Evolutionary conservation across 306 rosid genomes (phyloP).

Genomic region (Abrus pulchellus): DNA sequence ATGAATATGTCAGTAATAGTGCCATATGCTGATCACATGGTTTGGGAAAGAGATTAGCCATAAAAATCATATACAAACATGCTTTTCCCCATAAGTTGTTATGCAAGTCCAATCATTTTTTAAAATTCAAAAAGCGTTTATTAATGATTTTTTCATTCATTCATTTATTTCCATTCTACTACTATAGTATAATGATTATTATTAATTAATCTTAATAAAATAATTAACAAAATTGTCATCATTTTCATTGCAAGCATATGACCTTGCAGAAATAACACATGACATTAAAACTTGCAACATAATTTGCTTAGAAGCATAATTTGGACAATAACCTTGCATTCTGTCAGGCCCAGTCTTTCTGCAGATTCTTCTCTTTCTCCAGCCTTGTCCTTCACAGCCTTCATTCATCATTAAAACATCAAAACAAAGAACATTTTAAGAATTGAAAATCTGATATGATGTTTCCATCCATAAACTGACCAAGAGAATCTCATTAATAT

Average conservation of each 20-base stretch:
- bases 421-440: conserved; percentile 40
- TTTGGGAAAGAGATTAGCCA: conserved; percentile 1
- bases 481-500: conserved; percentile 29
- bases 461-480: conserved; percentile 5
- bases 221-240: conserved; percentile 1
- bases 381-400: conserved; percentile 68
- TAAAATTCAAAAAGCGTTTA: conserved; percentile 11
- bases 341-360: conserved; percentile 67
- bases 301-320: conserved; percentile 42
- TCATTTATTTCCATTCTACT: neutral
- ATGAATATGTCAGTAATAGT: conserved; percentile 42
- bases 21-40: neutral
- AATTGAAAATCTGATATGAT: conserved; percentile 35
- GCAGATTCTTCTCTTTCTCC: conserved; percentile 66
- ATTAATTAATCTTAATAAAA: neutral
- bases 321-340: conserved; percentile 85
- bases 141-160: neutral
- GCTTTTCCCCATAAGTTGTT: neutral
- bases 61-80: conserved; percentile 21
- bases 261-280: neutral
- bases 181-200: neutral
- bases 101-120: conserved; percentile 27
- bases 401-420: conserved; percentile 40
- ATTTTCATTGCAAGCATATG: conserved; percentile 6
- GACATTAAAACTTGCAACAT: conserved; percentile 31